phyloP scores from a whole-genome alignment of 805 yeast genomes.

The Barnettozyma populi region DNA sequence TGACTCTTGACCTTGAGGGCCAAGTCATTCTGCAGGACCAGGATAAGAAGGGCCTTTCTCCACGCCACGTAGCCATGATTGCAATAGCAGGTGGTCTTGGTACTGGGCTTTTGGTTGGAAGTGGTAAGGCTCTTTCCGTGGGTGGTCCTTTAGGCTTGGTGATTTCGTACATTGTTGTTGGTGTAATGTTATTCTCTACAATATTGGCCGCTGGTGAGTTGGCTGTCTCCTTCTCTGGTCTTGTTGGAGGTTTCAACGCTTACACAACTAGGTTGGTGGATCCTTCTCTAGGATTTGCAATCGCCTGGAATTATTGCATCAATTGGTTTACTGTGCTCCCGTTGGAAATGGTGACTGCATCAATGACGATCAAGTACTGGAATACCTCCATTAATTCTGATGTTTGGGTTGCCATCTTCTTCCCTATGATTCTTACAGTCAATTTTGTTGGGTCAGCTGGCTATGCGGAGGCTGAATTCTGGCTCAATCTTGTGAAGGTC shows the following conservation, averaged over 20 bases:
- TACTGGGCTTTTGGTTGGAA: slow-evolving; percentile 69
- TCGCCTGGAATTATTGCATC: slow-evolving; percentile 53
- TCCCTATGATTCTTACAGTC: slow-evolving; percentile 41
- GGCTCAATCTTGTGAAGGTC: slow-evolving; percentile 51
- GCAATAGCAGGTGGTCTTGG: slow-evolving; percentile 78
- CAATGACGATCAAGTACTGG: slow-evolving; percentile 48
- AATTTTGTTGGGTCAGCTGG: slow-evolving; percentile 59
- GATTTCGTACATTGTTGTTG: slow-evolving; percentile 55
- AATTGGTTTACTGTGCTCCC: slow-evolving; percentile 53
- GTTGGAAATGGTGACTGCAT: slow-evolving; percentile 49
- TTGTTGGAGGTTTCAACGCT: slow-evolving; percentile 37
- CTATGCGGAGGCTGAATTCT: slow-evolving; percentile 65
- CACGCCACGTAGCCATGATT: slow-evolving; percentile 35
- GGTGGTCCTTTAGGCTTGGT: slow-evolving; percentile 65
- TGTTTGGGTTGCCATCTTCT: slow-evolving; percentile 53
- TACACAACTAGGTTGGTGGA: slow-evolving; percentile 36
- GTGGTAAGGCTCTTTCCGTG: slow-evolving; percentile 48
- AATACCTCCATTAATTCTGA: slow-evolving; percentile 39
- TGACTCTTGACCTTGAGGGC: slow-evolving; percentile 1
- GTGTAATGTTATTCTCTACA: slow-evolving; percentile 54
- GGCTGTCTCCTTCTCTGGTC: slow-evolving; percentile 35
- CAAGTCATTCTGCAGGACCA: slow-evolving; percentile 1
- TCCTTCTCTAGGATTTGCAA: slow-evolving; percentile 55
- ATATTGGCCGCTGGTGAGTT: slow-evolving; percentile 54
- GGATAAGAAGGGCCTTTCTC: slow-evolving; percentile 6